These are phyloP conservation scores for Ogataea ramenticola DNA, from an alignment of 805 yeast genomes.

Conservation along the genomic window DNA sequence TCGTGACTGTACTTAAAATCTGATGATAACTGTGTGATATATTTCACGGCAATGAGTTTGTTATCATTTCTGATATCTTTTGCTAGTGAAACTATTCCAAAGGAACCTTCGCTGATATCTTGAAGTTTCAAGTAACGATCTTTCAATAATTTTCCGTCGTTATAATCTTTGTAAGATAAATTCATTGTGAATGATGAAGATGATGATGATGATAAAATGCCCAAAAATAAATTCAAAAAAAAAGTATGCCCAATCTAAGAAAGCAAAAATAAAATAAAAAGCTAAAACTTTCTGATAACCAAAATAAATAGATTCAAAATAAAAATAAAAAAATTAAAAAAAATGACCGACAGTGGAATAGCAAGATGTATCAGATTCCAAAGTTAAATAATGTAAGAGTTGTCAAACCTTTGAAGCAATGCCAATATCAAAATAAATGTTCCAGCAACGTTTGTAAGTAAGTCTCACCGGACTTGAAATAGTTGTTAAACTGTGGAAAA, in stretches of 20 bases:
- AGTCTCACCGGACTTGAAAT: too few relatives aligned
- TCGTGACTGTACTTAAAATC: conserved; percentile 26
- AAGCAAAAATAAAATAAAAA: neutral
- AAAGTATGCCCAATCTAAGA: too few relatives aligned
- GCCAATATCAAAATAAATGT: too few relatives aligned
- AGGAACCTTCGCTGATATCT: conserved; percentile 86
- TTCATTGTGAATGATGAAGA: conserved; percentile 11
- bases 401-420: too few relatives aligned
- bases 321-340: too few relatives aligned
- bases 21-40: conserved; percentile 56
- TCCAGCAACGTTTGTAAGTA: too few relatives aligned
- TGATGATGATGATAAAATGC: neutral
- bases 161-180: conserved; percentile 21
- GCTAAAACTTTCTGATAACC: too few relatives aligned
- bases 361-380: too few relatives aligned
- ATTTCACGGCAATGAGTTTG: conserved; percentile 75
- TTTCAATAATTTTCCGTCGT: conserved; percentile 40
- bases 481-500: too few relatives aligned
- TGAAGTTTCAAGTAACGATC: conserved; percentile 60
- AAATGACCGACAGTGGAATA: too few relatives aligned
- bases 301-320: too few relatives aligned
- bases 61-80: conserved; percentile 46
- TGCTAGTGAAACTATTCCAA: conserved; percentile 86
- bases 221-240: neutral
- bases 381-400: too few relatives aligned